Percentiles rank a stretch among this genome's conserved stretches.
Evolutionary conservation across 208 protist species (phyloP).

Genomic region (Wallacemonas rigidus): DNA sequence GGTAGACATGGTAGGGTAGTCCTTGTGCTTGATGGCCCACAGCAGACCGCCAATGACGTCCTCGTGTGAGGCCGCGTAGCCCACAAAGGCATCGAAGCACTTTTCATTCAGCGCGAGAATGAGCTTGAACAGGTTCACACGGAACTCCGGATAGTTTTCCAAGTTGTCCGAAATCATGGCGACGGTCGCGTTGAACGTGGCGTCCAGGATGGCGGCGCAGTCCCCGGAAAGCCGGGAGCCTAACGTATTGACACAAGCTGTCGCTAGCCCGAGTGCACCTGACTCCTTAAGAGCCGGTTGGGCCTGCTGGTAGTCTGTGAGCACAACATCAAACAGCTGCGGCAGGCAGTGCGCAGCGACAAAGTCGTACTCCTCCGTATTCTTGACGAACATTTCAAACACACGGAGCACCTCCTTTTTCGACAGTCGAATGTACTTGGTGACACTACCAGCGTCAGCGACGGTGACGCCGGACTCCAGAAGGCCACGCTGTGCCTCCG

Average conservation of each 20-base stretch:
- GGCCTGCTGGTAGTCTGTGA: slow-evolving; percentile 95
- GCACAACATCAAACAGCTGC: slow-evolving; percentile 94
- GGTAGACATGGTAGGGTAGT: slow-evolving; percentile 92
- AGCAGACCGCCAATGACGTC: slow-evolving; percentile 95
- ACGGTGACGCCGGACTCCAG: slow-evolving; percentile 14
- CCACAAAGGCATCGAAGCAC: slow-evolving; percentile 92
- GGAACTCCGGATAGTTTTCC: slow-evolving; percentile 97
- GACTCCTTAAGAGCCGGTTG: slow-evolving; percentile 92
- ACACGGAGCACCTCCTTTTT: slow-evolving; percentile 96
- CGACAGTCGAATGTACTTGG: slow-evolving; percentile 86
- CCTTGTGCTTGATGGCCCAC: slow-evolving; percentile 98
- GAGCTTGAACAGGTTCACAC: slow-evolving; percentile 97
- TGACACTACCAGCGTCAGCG: slow-evolving; percentile 28
- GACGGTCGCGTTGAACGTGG: slow-evolving; percentile 97
- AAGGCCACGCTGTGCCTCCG: slow-evolving; percentile 35
- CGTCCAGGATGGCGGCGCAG: slow-evolving; percentile 95
- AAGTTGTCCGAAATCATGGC: slow-evolving; percentile 97
- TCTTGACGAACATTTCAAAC: slow-evolving; percentile 94
- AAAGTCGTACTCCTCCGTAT: slow-evolving; percentile 84
- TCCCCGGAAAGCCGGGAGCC: slow-evolving; percentile 67
- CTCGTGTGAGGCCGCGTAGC: slow-evolving; percentile 60
- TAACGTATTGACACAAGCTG: slow-evolving; percentile 91
- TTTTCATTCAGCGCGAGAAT: slow-evolving; percentile 95
- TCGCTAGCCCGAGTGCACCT: slow-evolving; percentile 93
- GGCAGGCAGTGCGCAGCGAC: slow-evolving; percentile 93